Base-by-base conservation (phyloP, 257 asterid species). In the Gentiana macrophylla region DNA sequence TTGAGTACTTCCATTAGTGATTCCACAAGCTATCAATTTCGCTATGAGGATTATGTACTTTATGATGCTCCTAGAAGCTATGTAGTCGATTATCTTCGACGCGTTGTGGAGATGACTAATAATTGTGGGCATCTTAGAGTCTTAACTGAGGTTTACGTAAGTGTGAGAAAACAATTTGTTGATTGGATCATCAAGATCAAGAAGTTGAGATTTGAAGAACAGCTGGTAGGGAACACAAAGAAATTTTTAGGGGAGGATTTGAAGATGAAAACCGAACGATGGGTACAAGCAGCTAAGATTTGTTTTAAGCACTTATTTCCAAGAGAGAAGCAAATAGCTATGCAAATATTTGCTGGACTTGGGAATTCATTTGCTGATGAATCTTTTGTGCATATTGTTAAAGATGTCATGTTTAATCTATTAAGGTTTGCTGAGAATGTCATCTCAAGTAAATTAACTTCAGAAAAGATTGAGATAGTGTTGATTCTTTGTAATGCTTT, bases 391-490 rank as follows among this genome's bases (percentile, higher is more conserved):
- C 77, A 84, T 55, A 79, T 84, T 1, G 82, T 83, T 0, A 77
- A 84, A 71, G 91, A 83, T 53, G 80, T 86, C 44, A 86, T 90
- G 35, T 60, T 82, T 53, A 84, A 77, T 70, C 63, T 89, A 24
- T 84, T 86, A 54, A 81, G 74, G 71, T 89, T 89, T 62, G 94
- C 96, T 0, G 84, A 86, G 61, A 86, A 86, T 2, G 82, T 89
- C 59, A 84, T 95, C 45, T 78, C 70, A 32, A 79, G 94, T 52
- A 61, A 57, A 52, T 75, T 86, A 66, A 69, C 94, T 12, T 84
- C 84, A 76, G 87, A 53, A 84, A 84, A 70, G 80, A 77, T 45
- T 80, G 58, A 59, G 10, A 0, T 36, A 12, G n/a, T 65, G 41
- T 38, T 65, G 55, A 46, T 35, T 6, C 65, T 65, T 3, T 65